Base-by-base conservation (phyloP, 2,329 filamentous ascomycete species). In the Tolypocladium pustulatum region DNA sequence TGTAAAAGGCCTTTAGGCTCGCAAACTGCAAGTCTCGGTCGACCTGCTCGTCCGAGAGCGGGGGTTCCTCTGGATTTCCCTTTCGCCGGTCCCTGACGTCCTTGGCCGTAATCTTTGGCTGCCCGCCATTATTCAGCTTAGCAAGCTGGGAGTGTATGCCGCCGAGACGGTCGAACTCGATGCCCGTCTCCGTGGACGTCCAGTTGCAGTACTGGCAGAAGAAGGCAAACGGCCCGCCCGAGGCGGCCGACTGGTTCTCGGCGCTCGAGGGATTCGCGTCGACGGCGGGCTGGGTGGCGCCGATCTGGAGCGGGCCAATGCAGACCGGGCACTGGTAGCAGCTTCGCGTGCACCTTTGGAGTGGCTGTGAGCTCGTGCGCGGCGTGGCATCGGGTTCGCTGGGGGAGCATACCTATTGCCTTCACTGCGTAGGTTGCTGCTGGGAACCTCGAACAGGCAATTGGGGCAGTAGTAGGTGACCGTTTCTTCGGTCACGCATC, bases 281-380 rank as follows among this genome's bases (percentile, higher is more conserved):
- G 32, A 77, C 69, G 2, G 78, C 69, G 40, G 80, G 76, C 58
- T 91, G 88, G 61, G 92, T 75, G 25, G 86, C 85, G 57, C 85
- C 89, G 57, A 94, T 86, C 25, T 86, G 81, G 46, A 97, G 81
- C 15, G 91, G 89, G 0, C 91, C 86, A 34, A 90, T 86, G 72
- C 94, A 99, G 63, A 92, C 79, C 0, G 94, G 94, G 66, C 94
- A 99, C 70, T 95, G 90, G 77, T 94, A 97, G 74, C 94, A 99
- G 70, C 92, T 97, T 64, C 94, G 83, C 22, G 91, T 93, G 71
- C 94, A 97, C 69, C 91, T 93, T 61, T 34, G 57, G 37, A 22
- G 38, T 37, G 12, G 46, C 34, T 32, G 63, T 69, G 55, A 67
- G 65, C 40, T 57, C 8, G 22, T 2, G 25, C 25, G 27, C 1